A percentile compares a stretch with the other conserved stretches of the same genome.
Conservation (phyloP, 2,329 filamentous ascomycete species). For the Stemphylium beticola region DNA sequence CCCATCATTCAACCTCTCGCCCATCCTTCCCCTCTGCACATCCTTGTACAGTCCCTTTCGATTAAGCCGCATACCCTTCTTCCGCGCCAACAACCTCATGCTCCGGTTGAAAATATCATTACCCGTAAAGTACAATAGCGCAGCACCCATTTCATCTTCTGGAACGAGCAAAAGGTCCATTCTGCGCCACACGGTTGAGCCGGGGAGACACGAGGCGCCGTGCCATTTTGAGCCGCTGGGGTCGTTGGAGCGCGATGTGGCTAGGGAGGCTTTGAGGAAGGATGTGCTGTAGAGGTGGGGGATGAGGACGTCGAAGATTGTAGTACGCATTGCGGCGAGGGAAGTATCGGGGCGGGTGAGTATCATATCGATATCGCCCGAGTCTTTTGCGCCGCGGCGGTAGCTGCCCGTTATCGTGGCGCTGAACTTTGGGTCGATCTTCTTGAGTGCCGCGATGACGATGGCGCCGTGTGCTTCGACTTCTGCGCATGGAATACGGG, state of each 20-base stretch:
- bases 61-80: conserved; percentile 83
- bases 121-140: conserved; percentile 92
- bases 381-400: conserved; percentile 74
- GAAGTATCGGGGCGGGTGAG: conserved; percentile 71
- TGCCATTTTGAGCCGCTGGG: conserved; percentile 80
- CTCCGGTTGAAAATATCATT: conserved; percentile 95
- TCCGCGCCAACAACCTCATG: conserved; percentile 77
- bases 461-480: conserved; percentile 71
- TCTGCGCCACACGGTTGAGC: conserved; percentile 69
- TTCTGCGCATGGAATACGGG: conserved; percentile 78
- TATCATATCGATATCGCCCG: conserved; percentile 84
- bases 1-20: conserved; percentile 70
- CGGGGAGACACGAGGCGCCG: conserved; percentile 77
- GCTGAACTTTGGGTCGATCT: conserved; percentile 69
- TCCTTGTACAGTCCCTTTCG: conserved; percentile 79
- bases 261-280: conserved; percentile 75
- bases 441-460: conserved; percentile 65
- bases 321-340: conserved; percentile 61
- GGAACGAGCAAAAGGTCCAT: conserved; percentile 88
- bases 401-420: conserved; percentile 84
- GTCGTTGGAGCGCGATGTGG: conserved; percentile 58
- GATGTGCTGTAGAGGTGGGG: conserved; percentile 62
- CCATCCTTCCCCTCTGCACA: conserved; percentile 65
- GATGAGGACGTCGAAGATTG: conserved; percentile 70
- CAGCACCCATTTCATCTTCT: conserved; percentile 77